Evolutionary conservation across 441 rosid genomes (phyloP).

Genomic region (Populus hybrid): DNA sequence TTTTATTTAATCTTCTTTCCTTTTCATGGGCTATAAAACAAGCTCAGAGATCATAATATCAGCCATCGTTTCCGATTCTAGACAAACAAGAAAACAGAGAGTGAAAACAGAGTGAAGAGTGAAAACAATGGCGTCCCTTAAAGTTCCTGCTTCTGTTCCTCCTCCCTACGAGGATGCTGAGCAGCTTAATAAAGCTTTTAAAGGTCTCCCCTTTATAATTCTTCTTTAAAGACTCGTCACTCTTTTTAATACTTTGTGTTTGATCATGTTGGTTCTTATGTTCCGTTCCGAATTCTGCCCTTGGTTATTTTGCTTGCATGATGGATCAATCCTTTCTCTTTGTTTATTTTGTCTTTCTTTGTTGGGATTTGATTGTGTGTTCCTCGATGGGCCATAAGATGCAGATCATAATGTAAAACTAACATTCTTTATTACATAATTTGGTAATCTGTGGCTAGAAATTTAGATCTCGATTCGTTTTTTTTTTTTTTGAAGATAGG

Average conservation of each 20-base stretch:
- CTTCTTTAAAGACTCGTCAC: not conserved
- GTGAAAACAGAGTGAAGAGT: slow-evolving; percentile 2
- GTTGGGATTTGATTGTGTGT: no score
- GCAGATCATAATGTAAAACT: no score
- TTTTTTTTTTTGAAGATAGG: no score
- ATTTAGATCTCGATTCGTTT: no score
- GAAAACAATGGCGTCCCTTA: slow-evolving; percentile 52
- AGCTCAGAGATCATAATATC: not conserved
- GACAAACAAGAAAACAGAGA: not conserved
- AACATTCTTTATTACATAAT: no score
- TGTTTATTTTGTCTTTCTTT: no score
- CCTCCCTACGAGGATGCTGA: slow-evolving; percentile 78
- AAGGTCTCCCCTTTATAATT: slow-evolving; percentile 37
- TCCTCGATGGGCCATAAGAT: no score
- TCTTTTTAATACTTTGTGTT: not conserved
- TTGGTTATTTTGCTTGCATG: no score
- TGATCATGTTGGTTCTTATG: not conserved
- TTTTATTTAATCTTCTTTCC: not conserved
- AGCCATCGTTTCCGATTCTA: slow-evolving; percentile 14
- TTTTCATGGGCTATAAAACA: not conserved
- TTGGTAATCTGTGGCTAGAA: no score
- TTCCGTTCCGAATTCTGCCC: no score
- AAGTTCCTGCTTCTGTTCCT: slow-evolving; percentile 59
- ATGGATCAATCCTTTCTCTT: no score
- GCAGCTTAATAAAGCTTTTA: slow-evolving; percentile 82